Base-by-base conservation (phyloP, 164 flowering plant genomes). In the Macadamia tetraphylla region DNA sequence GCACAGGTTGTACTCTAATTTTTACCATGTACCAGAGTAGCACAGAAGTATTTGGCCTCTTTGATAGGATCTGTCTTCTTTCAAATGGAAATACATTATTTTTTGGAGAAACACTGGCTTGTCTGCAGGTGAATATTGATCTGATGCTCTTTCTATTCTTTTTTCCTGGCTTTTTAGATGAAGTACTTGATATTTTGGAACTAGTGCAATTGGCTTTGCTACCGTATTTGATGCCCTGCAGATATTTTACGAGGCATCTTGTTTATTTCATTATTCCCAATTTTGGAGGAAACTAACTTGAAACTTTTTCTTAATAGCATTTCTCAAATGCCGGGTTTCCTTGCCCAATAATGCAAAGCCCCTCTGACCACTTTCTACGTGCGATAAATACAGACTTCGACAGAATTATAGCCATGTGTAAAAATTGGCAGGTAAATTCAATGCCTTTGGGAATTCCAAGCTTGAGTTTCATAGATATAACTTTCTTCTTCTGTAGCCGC, bases 301-400 rank as follows among this genome's bases (percentile, higher is more conserved):
- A 17, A 62, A 17, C 56, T 35, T 79, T 69, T 60, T 71, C 58
- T 64, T 74, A 52, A 60, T 65, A 94, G 98, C 99, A 95, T 76
- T 95, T 95, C 78, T 87, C 99, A n/a, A 95, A 90, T 84, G 99
- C 99, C 77, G 98, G 99, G 80, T 95, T 95, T 78, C 98, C 99
- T 70, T 95, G 99, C 76, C 99, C 99, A 52, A 95, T 95, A 9
- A 95, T 95, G 99, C 99, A 95, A 89, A 95, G 99, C 78, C 99
- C 99, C 58, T 95, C 99, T n/a, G 99, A 95, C 82, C 98, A 92
- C 80, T 94, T 94, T 77, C 73, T 95, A 66, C 95, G 98, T 58
- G 99, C 99, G 30, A 89, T 95, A 72, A 95, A 95, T 77, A 86
- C 98, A 32, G 99, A 95, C 74, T 95, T 95, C 67, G 99, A 95